Conservation (phyloP, 2,329 filamentous ascomycete genomes). For the Pseudogymnoascus sp. region DNA sequence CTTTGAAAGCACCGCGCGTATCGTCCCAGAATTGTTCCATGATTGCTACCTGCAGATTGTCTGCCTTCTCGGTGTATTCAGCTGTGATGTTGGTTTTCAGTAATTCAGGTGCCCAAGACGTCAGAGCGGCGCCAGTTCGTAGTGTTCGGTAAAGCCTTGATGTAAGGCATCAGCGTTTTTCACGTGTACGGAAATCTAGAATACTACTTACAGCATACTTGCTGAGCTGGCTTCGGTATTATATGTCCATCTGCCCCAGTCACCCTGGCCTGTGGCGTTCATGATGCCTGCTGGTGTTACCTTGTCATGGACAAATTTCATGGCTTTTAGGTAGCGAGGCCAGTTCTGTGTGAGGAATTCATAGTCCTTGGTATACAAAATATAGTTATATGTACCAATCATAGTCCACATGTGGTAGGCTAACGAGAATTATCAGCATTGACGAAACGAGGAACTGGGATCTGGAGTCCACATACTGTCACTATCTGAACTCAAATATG, state of each 20-base stretch:
- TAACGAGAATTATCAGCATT: not conserved
- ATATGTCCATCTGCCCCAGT: slow-evolving; percentile 41
- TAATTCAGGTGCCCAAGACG: slow-evolving; percentile 30
- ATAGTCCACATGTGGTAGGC: slow-evolving; percentile 39
- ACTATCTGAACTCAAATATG: slow-evolving; percentile 18
- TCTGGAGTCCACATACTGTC: slow-evolving; percentile 13
- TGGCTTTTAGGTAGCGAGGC: slow-evolving; percentile 40
- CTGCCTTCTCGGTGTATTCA: not conserved
- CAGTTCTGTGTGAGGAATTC: slow-evolving; percentile 38
- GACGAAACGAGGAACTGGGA: not conserved
- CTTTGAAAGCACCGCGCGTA: not conserved
- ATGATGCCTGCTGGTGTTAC: slow-evolving; percentile 34
- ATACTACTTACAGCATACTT: slow-evolving; percentile 34
- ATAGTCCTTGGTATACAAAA: slow-evolving; percentile 41
- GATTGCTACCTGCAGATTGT: not conserved
- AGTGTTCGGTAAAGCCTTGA: slow-evolving; percentile 40
- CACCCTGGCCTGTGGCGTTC: slow-evolving; percentile 38
- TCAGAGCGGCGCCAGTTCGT: slow-evolving; percentile 39
- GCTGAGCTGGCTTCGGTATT: slow-evolving; percentile 40
- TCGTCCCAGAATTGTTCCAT: not conserved
- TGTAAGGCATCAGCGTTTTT: not conserved
- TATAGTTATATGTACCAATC: slow-evolving; percentile 46
- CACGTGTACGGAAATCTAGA: not conserved
- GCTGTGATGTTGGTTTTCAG: not conserved
- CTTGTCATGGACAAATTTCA: slow-evolving; percentile 39